Base-by-base conservation (phyloP, 2,329 filamentous ascomycete species). In the Didymella lethalis region DNA sequence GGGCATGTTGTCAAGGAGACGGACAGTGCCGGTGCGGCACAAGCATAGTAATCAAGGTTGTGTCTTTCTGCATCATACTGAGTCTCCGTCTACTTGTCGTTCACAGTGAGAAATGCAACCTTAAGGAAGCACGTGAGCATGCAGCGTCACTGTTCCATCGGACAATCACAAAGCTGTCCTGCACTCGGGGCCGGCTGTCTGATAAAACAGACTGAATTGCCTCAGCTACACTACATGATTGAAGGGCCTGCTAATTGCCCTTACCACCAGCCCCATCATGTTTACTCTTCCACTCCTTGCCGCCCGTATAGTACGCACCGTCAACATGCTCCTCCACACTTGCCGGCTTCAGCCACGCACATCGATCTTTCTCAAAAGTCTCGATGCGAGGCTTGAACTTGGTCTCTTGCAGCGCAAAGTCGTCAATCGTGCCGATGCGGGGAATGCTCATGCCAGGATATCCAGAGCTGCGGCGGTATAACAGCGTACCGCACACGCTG, bases 341-440 rank as follows among this genome's bases (percentile, higher is more conserved):
- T 20, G 61, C 54, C 11, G 44, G 45, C 54, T 46, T n/a, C 46
- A 59, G 43, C 85, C 85, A 88, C 7, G 48, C 66, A 1, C 84
- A 83, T 2, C 85, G 76, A 60, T 83, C 77, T 70, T 85, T 81
- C 1, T 74, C 75, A 69, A 82, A 89, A 43, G 80, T 77, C 77
- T 88, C 87, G 0, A 81, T 60, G 54, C 70, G 70, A 0, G 87
- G 86, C 68, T 76, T 83, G 63, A 89, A 73, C 67, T 81, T 83
- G 0, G 81, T 85, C 75, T 88, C 85, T 40, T 83, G 80, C 56
- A 89, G 66, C 43, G 65, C 71, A 50, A 86, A 86, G 73, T 89
- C 86, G 69, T 90, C 87, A 1, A 90, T 81, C 0, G 84, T 88
- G 0, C 87, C 87, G 47, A 87, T 81, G 0, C 87, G 75, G 57